Evolutionary conservation across 192 early-diverging fungal genomes (phyloP).

Genomic region (Rhizophlyctis rosea): DNA sequence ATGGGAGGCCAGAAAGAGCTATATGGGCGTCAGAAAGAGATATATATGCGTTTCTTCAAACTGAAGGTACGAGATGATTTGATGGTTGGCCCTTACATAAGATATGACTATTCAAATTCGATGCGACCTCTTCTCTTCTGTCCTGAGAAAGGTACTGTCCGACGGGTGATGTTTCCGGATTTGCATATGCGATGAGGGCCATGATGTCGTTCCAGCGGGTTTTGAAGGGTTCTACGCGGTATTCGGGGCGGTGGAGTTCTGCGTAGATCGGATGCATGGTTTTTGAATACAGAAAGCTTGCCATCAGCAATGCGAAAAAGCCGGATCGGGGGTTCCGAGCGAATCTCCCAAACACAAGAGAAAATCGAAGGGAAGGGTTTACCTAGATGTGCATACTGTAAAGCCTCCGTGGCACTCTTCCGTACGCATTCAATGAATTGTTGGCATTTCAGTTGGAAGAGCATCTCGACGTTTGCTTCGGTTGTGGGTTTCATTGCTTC

Average conservation of each 20-base stretch:
- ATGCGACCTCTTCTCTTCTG: slow-evolving; percentile 56
- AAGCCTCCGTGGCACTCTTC: slow-evolving; percentile 41
- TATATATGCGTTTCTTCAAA: background rate
- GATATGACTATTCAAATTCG: slow-evolving; percentile 59
- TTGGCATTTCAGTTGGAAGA: slow-evolving; percentile 63
- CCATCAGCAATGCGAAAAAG: background rate
- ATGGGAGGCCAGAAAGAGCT: slow-evolving; percentile 45
- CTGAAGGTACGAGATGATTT: background rate
- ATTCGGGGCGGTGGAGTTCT: slow-evolving; percentile 43
- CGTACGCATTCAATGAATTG: slow-evolving; percentile 62
- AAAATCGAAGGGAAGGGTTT: no score
- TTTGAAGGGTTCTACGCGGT: slow-evolving; percentile 29
- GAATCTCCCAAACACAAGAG: no score
- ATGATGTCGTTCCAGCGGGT: slow-evolving; percentile 44
- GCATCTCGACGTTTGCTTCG: slow-evolving; percentile 42
- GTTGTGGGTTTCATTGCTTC: slow-evolving; percentile 37
- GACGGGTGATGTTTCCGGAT: slow-evolving; percentile 58
- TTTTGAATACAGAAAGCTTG: background rate
- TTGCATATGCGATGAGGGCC: slow-evolving; percentile 58
- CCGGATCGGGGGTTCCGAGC: background rate
- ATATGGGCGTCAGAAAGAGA: background rate
- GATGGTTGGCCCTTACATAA: slow-evolving; percentile 42
- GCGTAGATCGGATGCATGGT: background rate
- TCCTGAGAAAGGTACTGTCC: slow-evolving; percentile 48
- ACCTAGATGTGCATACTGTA: slow-evolving; percentile 60